Conservation (phyloP, 2,329 filamentous ascomycete genomes). For the Trichoderma aggressivum region DNA sequence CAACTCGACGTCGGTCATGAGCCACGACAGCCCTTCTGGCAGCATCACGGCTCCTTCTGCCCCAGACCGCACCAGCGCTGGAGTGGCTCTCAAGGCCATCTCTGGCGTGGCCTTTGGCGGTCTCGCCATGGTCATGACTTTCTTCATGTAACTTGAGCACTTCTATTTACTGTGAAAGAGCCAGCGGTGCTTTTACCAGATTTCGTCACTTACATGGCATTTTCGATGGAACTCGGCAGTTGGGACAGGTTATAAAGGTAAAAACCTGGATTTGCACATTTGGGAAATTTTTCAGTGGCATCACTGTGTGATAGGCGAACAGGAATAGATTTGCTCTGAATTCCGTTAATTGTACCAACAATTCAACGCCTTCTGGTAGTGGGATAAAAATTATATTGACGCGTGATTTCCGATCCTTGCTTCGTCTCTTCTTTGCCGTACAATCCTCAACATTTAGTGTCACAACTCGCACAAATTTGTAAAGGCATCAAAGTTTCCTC, state of each 20-base stretch:
- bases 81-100: conserved; percentile 23
- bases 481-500: background rate
- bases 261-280: conserved; percentile 14
- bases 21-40: conserved; percentile 19
- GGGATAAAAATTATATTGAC: background rate
- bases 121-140: conserved; percentile 27
- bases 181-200: background rate
- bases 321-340: conserved; percentile 3
- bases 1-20: conserved; percentile 26
- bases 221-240: background rate
- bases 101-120: conserved; percentile 27
- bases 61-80: conserved; percentile 33
- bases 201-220: background rate
- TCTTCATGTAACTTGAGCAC: conserved; percentile 26
- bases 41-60: conserved; percentile 26
- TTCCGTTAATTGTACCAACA: background rate
- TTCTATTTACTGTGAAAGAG: background rate
- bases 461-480: background rate
- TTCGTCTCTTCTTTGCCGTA: background rate
- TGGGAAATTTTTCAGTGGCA: conserved; percentile 3
- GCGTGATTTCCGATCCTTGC: background rate
- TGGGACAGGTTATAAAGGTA: background rate
- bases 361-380: background rate
- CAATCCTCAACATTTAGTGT: background rate
- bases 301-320: background rate